Evolutionary conservation across 2,329 filamentous ascomycete genomes (phyloP), one percentile per base, ranked within the genome.

Genomic region (Davidsoniella eucalypti): DNA sequence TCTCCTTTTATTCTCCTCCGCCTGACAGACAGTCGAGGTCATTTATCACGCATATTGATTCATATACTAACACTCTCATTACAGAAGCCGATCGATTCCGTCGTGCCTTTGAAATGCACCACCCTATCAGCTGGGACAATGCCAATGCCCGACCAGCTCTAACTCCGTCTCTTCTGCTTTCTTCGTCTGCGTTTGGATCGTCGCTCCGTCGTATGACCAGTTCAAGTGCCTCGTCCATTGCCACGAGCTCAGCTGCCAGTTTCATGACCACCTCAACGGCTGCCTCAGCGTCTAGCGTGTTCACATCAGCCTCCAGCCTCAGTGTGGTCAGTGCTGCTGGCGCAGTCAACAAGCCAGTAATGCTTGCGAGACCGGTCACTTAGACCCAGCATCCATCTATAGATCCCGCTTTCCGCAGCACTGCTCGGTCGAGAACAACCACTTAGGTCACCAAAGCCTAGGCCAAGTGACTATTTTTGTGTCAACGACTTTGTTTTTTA

Each of bases 51-150:
- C 21, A 21, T 21, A 21, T 21, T 21, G 21, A 23, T 23, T 23
- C 21, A 23, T 23, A 5, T 29, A 10, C 16, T 48, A 33, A 42
- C 38, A 9, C 9, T 33, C 25, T 23, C 5, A 9, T 39, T 41
- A 43, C 18, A 49, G 50, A 52, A 18, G 50, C 50, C 26, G 50
- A 52, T 48, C 44, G 44, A 7, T 52, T 47, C 38, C 50, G 50
- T 25, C 44, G 44, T 17, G 50, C 50, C 10, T 52, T 52, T 25
- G 50, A 52, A 44, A 52, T 52, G 50, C 50, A 52, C 39, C 50
- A 52, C 16, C 50, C 50, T 29, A 17, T 45, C 6, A 52, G 44
- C 26, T 52, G 50, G 50, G 45, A 43, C 18, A 47, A 52, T 9
- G 50, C 45, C 39, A 48, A 26, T 38, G 37, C 50, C 44, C 46